These are phyloP conservation scores for Scutellaria galericulata DNA, from an alignment of 257 asterid species.

Conservation along the genomic window DNA sequence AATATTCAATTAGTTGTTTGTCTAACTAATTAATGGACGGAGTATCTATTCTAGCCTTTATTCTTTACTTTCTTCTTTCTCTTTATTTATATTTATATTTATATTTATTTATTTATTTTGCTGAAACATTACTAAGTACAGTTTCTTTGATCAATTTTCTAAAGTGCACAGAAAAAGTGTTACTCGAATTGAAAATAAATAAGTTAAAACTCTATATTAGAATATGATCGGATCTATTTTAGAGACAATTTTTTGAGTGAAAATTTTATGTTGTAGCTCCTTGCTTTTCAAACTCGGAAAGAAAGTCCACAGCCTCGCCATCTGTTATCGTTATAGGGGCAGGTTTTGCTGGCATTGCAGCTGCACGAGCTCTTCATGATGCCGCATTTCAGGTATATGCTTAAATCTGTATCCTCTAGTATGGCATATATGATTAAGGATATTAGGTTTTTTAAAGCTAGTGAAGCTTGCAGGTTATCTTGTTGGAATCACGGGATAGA, in stretches of 20 bases:
- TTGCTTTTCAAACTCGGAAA: conserved; percentile 60
- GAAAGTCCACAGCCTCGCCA: conserved; percentile 63
- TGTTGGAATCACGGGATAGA: conserved; percentile 93
- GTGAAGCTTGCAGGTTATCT: conserved; percentile 56
- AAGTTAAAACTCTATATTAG: no score
- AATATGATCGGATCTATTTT: conserved; percentile 4
- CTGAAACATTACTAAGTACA: not conserved
- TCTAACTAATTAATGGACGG: not conserved
- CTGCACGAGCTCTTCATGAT: conserved; percentile 89
- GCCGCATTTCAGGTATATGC: conserved; percentile 75
- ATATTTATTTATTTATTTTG: no score
- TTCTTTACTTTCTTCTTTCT: not conserved
- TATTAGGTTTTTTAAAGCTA: conserved; percentile 31
- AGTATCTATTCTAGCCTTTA: not conserved
- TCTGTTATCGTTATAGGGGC: conserved; percentile 87
- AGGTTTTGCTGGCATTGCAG: conserved; percentile 91
- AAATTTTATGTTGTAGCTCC: conserved; percentile 40
- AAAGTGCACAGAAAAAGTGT: not conserved
- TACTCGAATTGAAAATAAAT: no score
- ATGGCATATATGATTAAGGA: not conserved
- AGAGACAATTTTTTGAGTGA: not conserved
- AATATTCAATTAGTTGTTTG: not conserved
- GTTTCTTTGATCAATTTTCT: not conserved
- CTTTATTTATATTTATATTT: no score
- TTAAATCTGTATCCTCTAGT: not conserved